Evolutionary conservation across 345 rosid species (phyloP).

Genomic region (Laguncularia racemosa): DNA sequence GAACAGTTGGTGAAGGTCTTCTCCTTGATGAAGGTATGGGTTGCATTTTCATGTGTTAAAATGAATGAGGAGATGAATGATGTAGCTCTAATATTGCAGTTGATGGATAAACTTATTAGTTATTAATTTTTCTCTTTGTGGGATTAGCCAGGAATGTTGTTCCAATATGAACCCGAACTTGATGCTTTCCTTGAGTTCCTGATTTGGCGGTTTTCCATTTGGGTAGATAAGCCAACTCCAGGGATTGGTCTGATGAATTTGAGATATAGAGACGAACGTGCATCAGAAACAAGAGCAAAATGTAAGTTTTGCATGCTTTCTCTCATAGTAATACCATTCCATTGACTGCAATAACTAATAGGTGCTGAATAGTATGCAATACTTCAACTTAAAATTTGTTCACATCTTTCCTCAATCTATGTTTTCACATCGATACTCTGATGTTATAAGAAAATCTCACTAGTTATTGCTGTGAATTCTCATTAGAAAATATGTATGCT

Average conservation of each 20-base stretch:
- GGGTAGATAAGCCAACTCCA: conserved; percentile 99
- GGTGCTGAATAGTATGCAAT: not conserved
- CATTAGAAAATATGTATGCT: no score
- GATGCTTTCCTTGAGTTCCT: conserved; percentile 99
- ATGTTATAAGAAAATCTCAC: not conserved
- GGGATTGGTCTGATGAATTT: conserved; percentile 94
- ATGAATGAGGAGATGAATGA: no score
- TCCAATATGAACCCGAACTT: conserved; percentile 98
- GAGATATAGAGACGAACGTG: conserved; percentile 81
- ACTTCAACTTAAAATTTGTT: not conserved
- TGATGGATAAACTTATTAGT: conserved; percentile 8
- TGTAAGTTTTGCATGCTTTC: conserved; percentile 24
- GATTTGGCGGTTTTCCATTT: conserved; percentile 97
- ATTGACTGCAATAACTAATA: no score
- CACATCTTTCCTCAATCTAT: not conserved
- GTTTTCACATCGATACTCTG: not conserved
- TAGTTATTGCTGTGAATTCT: not conserved
- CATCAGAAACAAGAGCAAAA: conserved; percentile 34
- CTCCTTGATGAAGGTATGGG: conserved; percentile 77
- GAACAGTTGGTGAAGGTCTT: conserved; percentile 92
- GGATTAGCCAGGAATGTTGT: conserved; percentile 97
- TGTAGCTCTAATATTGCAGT: not conserved
- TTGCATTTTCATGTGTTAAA: not conserved
- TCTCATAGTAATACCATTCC: no score
- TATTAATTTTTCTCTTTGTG: conserved; percentile 19